Percentiles rank a stretch among this genome's conserved stretches.
Evolutionary conservation across 192 early-diverging fungal genomes (phyloP).

Genomic region (Haplosporangium gracile): DNA sequence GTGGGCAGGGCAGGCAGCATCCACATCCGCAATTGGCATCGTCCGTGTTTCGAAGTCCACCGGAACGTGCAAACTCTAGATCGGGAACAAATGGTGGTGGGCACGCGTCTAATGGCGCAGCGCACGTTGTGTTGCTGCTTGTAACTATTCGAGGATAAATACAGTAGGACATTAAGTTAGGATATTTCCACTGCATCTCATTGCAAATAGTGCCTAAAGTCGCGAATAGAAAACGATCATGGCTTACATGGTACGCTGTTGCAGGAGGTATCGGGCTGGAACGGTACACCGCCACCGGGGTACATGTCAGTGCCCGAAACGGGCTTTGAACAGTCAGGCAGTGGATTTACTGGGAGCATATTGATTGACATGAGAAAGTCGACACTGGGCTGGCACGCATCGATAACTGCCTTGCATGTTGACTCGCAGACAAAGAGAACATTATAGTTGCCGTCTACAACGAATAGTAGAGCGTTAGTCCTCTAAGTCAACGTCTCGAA

Average conservation of each 20-base stretch:
- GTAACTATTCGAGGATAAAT: slow-evolving; percentile 3
- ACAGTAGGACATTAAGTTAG: background rate
- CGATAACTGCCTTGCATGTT: slow-evolving; percentile 21
- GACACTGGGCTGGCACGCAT: slow-evolving; percentile 20
- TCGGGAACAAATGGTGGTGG: slow-evolving; percentile 54
- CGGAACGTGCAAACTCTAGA: slow-evolving; percentile 12
- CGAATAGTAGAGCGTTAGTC: background rate
- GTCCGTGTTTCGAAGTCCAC: slow-evolving; percentile 35
- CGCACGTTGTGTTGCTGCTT: slow-evolving; percentile 33
- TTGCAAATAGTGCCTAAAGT: slow-evolving; percentile 4
- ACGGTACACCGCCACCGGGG: slow-evolving; percentile 3
- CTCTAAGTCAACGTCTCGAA: background rate
- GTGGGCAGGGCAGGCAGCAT: slow-evolving; percentile 62
- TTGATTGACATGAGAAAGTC: background rate
- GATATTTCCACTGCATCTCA: slow-evolving; percentile 49
- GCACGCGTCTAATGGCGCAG: slow-evolving; percentile 26
- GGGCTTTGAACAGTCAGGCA: slow-evolving; percentile 28
- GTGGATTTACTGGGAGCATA: background rate
- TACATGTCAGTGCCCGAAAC: slow-evolving; percentile 7
- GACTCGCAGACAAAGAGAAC: slow-evolving; percentile 44
- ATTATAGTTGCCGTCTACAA: slow-evolving; percentile 10
- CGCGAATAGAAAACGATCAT: too few species aligned
- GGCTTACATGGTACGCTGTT: background rate
- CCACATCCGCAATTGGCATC: slow-evolving; percentile 46
- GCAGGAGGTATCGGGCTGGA: slow-evolving; percentile 18